Conservation (phyloP, 2,329 filamentous ascomycete species). For the Ustulina deusta region DNA sequence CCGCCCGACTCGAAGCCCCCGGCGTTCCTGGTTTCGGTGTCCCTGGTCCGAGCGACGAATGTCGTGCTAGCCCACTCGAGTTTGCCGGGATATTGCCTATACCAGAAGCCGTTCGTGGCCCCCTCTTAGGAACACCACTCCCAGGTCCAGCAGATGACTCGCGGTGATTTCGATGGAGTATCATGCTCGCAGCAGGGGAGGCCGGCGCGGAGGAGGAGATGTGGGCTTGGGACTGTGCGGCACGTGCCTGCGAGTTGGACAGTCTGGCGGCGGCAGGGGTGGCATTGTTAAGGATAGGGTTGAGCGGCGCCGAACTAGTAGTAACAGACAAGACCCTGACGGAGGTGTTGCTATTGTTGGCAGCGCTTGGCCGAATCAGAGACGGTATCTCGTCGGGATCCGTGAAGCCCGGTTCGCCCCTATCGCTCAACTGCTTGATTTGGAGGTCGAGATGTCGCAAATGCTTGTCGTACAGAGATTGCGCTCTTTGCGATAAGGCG, state of each 20-base stretch:
- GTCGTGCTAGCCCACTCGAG: slow-evolving; percentile 70
- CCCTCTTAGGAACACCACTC: slow-evolving; percentile 62
- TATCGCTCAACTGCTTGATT: slow-evolving; percentile 71
- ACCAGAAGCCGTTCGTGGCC: slow-evolving; percentile 61
- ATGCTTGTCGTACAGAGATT: slow-evolving; percentile 71
- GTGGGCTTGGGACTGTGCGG: slow-evolving; percentile 61
- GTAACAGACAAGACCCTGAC: slow-evolving; percentile 53
- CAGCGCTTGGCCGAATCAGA: slow-evolving; percentile 68
- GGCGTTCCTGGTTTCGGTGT: slow-evolving; percentile 65
- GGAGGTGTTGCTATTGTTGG: slow-evolving; percentile 63
- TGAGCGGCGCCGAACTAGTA: slow-evolving; percentile 53
- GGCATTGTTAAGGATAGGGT: slow-evolving; percentile 55
- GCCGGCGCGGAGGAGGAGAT: slow-evolving; percentile 68
- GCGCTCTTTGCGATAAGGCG: slow-evolving; percentile 73
- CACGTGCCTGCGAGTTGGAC: slow-evolving; percentile 62
- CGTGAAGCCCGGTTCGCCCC: slow-evolving; percentile 70
- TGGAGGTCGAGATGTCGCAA: slow-evolving; percentile 71
- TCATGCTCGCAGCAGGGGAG: slow-evolving; percentile 71
- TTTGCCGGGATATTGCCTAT: slow-evolving; percentile 62
- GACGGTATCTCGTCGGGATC: slow-evolving; percentile 74
- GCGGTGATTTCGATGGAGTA: slow-evolving; percentile 67
- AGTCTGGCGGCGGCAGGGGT: slow-evolving; percentile 58
- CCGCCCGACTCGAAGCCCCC: slow-evolving; percentile 60
- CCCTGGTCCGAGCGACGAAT: slow-evolving; percentile 72
- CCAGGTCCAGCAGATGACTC: slow-evolving; percentile 70